Evolutionary conservation across 2,329 filamentous ascomycete genomes (phyloP), one percentile per base, ranked within the genome.

Genomic region (Penicillium frequentans): DNA sequence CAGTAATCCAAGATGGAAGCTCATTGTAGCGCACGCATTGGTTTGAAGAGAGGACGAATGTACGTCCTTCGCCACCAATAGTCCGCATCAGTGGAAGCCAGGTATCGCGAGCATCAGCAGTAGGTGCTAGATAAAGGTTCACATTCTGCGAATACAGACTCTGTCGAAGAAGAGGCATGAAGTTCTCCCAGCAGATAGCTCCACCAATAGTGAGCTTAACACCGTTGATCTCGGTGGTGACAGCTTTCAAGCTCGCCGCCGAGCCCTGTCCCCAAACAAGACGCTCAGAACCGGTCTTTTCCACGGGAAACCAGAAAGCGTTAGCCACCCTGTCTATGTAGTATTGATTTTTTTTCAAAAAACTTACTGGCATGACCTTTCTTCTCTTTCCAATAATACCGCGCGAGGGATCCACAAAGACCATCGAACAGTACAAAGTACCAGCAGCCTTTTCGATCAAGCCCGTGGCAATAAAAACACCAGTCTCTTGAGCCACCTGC

Each of bases 161-260:
- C 71, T 96, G 90, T 19, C 93, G 85, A 8, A 97, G 80, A 19
- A 97, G 79, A 0, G 93, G 93, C 92, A 96, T 97, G 77, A 93
- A 96, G 73, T 90, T 96, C 74, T 98, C 93, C 93, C 93, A 97
- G 80, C 93, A 96, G 64, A 98, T 96, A 3, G 92, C 93, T 3
- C 90, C 87, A 0, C 89, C 93, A 58, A 97, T 83, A 55, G 90
- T 93, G 58, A 97, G 77, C 61, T 86, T 86, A 2, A 92, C 84
- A 49, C 91, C 91, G 59, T 88, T 88, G 71, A 97, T 91, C 24
- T 81, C 85, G 1, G 91, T 92, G 26, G 86, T 88, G 1, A 96
- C 86, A 3, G 92, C 93, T 60, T 86, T 85, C 27, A 97, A 82
- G 3, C 91, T 95, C 0, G 85, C 84, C 0, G 93, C 86, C 2